Evolutionary conservation across 2,329 filamentous ascomycete species (phyloP), one percentile per base, ranked within the genome.

Genomic region (Trichothecium sympodiale): DNA sequence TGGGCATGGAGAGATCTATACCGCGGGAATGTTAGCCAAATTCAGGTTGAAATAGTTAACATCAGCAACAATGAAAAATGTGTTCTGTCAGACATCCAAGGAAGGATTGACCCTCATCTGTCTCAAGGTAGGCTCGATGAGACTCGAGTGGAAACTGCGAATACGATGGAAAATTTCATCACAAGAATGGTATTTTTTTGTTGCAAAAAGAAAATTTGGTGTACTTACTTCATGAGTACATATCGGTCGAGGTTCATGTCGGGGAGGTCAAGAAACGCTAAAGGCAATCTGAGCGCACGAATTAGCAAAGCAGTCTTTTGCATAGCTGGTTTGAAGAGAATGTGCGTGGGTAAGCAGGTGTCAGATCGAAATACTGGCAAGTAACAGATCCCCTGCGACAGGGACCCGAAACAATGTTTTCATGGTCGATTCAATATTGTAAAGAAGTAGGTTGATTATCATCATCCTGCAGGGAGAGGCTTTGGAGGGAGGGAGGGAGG

Each of bases 291-390:
- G 34, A 38, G 35, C 35, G 20, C 33, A 37, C 34, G 16, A 35
- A 43, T 43, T 37, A 40, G 29, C 17, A 15, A 17, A 28, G 17
- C 32, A 10, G 6, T 25, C 20, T 10, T 25, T 25, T 6, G 10
- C 20, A 10, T 25, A 10, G 20, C 20, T 6, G 10, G 10, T 25
- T 25, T 31, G 30, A 34, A 27, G 26, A 39, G 43, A 31, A 48
- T 43, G 37, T 31, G 25, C 28, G 25, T 38, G 40, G 36, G 10
- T 6, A 25, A 25, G 20, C 20, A 25, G 33, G 34, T 45, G 37
- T 86, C 82, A 86, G 82, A 83, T 77, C 77, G 72, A 65, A 68
- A 80, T 87, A 87, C 83, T 88, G 83, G 83, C 83, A 83, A 87
- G 83, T 87, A 87, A 80, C 83, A 84, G 78, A 76, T 71, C 59